Base-by-base conservation (phyloP, 2,329 filamentous ascomycete genomes). In the Diaporthe humulicola region DNA sequence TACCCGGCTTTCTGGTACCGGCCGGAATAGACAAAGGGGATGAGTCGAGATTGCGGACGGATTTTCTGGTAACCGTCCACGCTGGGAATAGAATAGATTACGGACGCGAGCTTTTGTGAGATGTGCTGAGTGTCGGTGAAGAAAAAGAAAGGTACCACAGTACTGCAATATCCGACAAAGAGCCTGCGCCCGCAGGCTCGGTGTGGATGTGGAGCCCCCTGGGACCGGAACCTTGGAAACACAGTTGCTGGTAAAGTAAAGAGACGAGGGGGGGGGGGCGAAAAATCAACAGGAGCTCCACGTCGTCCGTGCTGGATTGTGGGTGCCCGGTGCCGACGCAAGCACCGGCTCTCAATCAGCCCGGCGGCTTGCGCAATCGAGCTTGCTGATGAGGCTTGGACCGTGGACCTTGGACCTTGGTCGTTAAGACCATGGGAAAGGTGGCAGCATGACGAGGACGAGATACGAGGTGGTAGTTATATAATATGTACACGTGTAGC, bases 121-220 rank as follows among this genome's bases (percentile, higher is more conserved):
- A 50, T 52, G 45, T 67, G 30, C 64, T 52, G 45, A 52, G 14
- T 52, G 64, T 67, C 64, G 64, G 64, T 67, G 64, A 67, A 36
- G 22, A 48, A 28, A 66, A 19, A 48, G 25, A 66, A 67, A 67
- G 45, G 64, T 19, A 67, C 64, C 64, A 28, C 64, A 67, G 64
- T 67, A 67, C 64, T 67, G 64, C 33, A 67, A 67, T 67, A 67
- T 67, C 64, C 64, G 64, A 67, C 7, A 25, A 12, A 38, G n/a
- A 67, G 61, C 5, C 61, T 67, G 61, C 61, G 64, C 30, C 30
- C 64, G 64, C 64, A 52, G 33, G 45, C 45, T 67, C 45, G 61
- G 30, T 67, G 45, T 67, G 30, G 30, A 36, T 52, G 64, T 67
- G 61, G 61, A 36, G 14, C 45, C 64, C 15, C 14, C 45, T 61